These are phyloP conservation scores for Lojkania enalia DNA, from an alignment of 2,329 filamentous ascomycete species.

Conservation along the genomic window DNA sequence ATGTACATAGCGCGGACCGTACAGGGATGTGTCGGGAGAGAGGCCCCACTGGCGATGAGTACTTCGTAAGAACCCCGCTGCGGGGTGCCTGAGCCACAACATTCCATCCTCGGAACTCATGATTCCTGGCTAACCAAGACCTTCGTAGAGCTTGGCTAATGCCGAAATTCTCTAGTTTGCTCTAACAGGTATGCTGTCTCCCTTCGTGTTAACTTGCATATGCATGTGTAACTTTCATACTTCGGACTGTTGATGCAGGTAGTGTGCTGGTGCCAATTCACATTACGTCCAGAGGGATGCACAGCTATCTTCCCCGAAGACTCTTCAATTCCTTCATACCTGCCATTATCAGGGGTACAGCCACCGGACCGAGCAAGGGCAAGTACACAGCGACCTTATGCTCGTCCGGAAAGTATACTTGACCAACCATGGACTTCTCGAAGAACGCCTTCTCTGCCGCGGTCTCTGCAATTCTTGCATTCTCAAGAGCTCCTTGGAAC, in stretches of 20 bases:
- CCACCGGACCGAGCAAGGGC: slow-evolving; percentile 85
- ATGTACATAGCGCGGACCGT: too few relatives aligned
- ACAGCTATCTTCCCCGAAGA: not conserved
- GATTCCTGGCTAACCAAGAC: too few relatives aligned
- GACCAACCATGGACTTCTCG: slow-evolving; percentile 98
- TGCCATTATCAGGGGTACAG: slow-evolving; percentile 84
- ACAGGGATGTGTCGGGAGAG: too few relatives aligned
- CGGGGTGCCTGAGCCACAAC: not conserved
- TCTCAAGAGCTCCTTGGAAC: slow-evolving; percentile 70
- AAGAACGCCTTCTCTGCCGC: slow-evolving; percentile 96
- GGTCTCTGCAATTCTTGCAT: slow-evolving; percentile 81
- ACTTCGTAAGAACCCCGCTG: slow-evolving; percentile 2
- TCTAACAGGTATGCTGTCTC: too few relatives aligned
- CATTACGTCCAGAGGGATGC: too few relatives aligned
- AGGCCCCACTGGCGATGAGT: not conserved
- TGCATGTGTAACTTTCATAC: too few relatives aligned
- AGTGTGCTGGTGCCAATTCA: too few relatives aligned
- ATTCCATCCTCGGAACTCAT: too few relatives aligned
- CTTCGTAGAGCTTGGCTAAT: too few relatives aligned
- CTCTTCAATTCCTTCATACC: slow-evolving; percentile 78
- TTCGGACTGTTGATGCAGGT: too few relatives aligned
- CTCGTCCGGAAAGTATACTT: slow-evolving; percentile 97
- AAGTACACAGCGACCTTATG: slow-evolving; percentile 97
- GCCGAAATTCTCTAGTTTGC: too few relatives aligned
- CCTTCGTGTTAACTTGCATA: too few relatives aligned